These are phyloP conservation scores for Quercus tomentella DNA, from an alignment of 331 rosid species.

Conservation along the genomic window DNA sequence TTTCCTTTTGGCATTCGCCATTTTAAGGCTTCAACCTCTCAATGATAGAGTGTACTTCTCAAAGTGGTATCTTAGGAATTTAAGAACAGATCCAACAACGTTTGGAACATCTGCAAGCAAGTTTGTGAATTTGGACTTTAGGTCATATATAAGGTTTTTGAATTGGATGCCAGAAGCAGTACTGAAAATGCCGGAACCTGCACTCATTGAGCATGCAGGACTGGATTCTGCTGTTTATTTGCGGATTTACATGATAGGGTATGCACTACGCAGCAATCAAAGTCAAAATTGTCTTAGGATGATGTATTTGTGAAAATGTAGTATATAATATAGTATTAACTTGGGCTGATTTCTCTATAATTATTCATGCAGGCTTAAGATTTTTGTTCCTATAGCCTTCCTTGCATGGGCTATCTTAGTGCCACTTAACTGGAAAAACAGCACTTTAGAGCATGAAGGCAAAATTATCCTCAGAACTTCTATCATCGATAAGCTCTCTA, in stretches of 20 bases:
- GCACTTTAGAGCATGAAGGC: constrained; percentile 14
- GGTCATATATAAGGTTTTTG: constrained; percentile 64
- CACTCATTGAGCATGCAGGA: constrained; percentile 99
- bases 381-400: constrained; percentile 80
- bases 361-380: constrained; percentile 68
- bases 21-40: constrained; percentile 86
- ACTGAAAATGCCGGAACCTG: constrained; percentile 82
- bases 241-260: constrained; percentile 91
- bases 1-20: constrained; percentile 70
- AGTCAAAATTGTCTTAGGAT: constrained; percentile 4
- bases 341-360: constrained; percentile 19
- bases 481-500: constrained; percentile 71
- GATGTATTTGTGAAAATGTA: not conserved
- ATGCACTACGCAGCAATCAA: constrained; percentile 9
- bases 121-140: constrained; percentile 78
- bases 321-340: not conserved
- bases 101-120: constrained; percentile 64
- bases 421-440: constrained; percentile 68
- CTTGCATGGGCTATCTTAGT: constrained; percentile 81
- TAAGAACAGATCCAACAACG: constrained; percentile 66
- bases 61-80: constrained; percentile 84
- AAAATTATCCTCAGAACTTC: constrained; percentile 41
- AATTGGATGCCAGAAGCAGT: constrained; percentile 98
- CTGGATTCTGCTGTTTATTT: constrained; percentile 87
- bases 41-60: constrained; percentile 93